Evolutionary conservation across 441 rosid species (phyloP).

Genomic region (Omphalea diandra): DNA sequence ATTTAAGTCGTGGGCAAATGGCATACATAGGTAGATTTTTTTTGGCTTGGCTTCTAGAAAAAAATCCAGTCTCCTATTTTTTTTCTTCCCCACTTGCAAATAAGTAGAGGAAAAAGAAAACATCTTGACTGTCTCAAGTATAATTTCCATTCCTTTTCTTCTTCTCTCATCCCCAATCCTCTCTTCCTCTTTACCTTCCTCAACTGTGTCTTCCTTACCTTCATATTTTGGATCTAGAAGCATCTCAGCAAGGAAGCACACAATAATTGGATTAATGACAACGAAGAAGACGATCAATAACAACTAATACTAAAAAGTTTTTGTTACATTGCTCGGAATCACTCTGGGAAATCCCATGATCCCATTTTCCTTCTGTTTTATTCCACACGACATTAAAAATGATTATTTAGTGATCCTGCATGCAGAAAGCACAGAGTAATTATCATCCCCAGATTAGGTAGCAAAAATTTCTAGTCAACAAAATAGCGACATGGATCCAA

Average conservation of each 20-base stretch:
- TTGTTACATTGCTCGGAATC: too few species aligned
- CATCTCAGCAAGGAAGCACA: background rate
- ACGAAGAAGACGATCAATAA: background rate
- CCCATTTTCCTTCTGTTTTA: background rate
- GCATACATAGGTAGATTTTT: background rate
- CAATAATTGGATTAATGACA: background rate
- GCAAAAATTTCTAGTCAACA: background rate
- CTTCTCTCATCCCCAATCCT: background rate
- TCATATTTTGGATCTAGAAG: background rate
- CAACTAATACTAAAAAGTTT: background rate
- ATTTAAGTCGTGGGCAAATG: background rate
- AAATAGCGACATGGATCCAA: background rate
- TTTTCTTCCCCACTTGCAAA: background rate
- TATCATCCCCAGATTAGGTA: background rate
- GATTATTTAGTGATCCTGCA: background rate
- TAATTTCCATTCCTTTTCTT: background rate
- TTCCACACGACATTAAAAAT: background rate
- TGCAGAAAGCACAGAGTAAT: background rate
- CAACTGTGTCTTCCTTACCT: background rate
- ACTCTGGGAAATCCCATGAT: background rate
- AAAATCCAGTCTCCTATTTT: background rate
- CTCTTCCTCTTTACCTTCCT: background rate
- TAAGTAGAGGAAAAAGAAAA: slow-evolving; percentile 8
- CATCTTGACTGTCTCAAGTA: background rate
- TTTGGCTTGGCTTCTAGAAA: background rate